These are phyloP conservation scores for Sonneratia caseolaris DNA, from an alignment of 345 rosid species.

Conservation along the genomic window DNA sequence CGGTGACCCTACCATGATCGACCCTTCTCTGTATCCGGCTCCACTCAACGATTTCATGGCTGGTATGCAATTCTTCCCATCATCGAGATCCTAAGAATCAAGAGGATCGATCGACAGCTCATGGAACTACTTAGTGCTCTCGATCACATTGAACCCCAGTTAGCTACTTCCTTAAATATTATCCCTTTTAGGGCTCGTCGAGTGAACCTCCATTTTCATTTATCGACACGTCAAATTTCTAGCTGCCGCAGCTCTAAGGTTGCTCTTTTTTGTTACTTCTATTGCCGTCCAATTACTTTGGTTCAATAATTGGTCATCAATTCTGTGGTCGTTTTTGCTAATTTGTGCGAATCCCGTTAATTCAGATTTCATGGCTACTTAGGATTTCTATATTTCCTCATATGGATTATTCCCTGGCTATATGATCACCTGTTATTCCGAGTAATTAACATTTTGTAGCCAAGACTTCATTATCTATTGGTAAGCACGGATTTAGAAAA, in stretches of 20 bases:
- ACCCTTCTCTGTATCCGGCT: constrained; percentile 53
- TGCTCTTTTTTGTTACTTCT: background rate
- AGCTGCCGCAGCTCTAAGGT: background rate
- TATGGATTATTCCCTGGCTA: background rate
- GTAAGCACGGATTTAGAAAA: no score
- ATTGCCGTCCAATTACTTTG: background rate
- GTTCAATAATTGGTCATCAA: background rate
- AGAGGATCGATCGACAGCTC: background rate
- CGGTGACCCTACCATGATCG: constrained; percentile 26
- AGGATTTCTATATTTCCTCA: no score
- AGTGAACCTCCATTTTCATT: background rate
- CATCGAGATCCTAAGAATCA: constrained; percentile 49
- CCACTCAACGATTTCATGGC: constrained; percentile 66
- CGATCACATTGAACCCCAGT: background rate
- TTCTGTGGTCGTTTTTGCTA: background rate
- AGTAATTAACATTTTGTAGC: no score
- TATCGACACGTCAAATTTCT: background rate
- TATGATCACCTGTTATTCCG: no score
- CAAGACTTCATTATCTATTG: no score
- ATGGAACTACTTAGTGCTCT: background rate
- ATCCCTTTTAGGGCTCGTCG: background rate
- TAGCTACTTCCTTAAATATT: background rate
- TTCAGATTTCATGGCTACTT: background rate
- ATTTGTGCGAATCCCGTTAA: background rate
- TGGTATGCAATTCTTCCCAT: constrained; percentile 95